Percentiles rank a stretch among this genome's conserved stretches.
Conservation (phyloP, 345 rosid species). For the Aquilaria malaccensis region DNA sequence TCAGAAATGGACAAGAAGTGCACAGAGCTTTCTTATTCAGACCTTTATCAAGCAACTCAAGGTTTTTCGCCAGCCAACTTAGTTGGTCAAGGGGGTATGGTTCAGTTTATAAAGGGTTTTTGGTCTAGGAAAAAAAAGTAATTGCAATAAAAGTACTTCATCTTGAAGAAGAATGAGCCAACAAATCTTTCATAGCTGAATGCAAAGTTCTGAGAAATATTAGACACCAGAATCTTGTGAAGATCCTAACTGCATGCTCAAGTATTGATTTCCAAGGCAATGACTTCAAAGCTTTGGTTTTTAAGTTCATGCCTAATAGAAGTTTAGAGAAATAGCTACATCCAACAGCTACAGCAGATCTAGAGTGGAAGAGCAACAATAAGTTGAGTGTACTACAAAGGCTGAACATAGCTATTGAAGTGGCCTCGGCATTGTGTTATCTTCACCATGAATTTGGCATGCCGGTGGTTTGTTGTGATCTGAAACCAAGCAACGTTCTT, state of each 20-base stretch:
- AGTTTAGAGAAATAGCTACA: constrained; percentile 20
- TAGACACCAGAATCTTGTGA: constrained; percentile 16
- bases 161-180: constrained; percentile 13
- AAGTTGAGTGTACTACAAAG: background rate
- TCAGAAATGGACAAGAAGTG: background rate
- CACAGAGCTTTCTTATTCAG: constrained; percentile 7
- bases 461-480: constrained; percentile 18
- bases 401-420: background rate
- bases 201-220: constrained; percentile 7
- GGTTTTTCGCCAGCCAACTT: constrained; percentile 8
- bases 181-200: constrained; percentile 16
- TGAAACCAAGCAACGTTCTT: constrained; percentile 26
- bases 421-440: background rate
- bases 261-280: constrained; percentile 11
- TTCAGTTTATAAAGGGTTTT: constrained; percentile 17
- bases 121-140: background rate
- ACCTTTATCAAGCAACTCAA: constrained; percentile 9
- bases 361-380: background rate
- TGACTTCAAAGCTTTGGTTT: constrained; percentile 15
- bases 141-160: constrained; percentile 17
- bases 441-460: background rate
- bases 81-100: constrained; percentile 23
- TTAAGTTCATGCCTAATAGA: constrained; percentile 15
- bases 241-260: constrained; percentile 8
- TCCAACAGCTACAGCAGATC: background rate